Evolutionary conservation across 495 filamentous ascomycete species (phyloP).

Genomic region (Xylona heveae): DNA sequence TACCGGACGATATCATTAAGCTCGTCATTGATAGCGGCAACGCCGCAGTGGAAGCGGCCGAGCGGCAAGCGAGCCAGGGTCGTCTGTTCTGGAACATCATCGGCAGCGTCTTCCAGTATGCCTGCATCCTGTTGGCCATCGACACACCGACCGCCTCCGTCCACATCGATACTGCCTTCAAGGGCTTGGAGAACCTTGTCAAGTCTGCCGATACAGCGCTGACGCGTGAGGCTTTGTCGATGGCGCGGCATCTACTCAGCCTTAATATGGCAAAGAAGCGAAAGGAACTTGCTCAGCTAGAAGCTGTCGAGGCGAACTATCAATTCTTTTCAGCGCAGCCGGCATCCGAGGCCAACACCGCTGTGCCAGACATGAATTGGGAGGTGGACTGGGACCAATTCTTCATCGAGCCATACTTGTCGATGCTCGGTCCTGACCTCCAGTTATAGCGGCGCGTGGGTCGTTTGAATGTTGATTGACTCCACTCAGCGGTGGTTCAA

Average conservation of each 20-base stretch:
- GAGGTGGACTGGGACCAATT: no score
- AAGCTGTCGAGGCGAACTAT: no score
- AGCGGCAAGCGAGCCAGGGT: neutral
- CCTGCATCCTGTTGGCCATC: neutral
- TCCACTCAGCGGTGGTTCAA: no score
- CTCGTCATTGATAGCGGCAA: no score
- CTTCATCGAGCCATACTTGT: no score
- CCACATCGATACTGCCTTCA: neutral
- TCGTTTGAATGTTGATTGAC: no score
- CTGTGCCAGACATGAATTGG: no score
- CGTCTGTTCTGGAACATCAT: neutral
- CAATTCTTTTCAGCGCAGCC: no score
- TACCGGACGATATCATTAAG: no score
- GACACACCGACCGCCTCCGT: neutral
- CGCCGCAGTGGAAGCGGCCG: neutral
- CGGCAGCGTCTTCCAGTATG: neutral
- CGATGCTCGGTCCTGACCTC: no score
- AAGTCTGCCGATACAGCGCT: neutral
- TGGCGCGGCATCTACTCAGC: neutral
- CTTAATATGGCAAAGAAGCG: neutral
- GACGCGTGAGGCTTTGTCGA: neutral
- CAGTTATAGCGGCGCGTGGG: no score
- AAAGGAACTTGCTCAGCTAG: neutral
- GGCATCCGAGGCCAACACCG: no score
- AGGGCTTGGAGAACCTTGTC: neutral